phyloP scores from a whole-genome alignment of 805 yeast genomes.

The Priceomyces haplophilus region DNA sequence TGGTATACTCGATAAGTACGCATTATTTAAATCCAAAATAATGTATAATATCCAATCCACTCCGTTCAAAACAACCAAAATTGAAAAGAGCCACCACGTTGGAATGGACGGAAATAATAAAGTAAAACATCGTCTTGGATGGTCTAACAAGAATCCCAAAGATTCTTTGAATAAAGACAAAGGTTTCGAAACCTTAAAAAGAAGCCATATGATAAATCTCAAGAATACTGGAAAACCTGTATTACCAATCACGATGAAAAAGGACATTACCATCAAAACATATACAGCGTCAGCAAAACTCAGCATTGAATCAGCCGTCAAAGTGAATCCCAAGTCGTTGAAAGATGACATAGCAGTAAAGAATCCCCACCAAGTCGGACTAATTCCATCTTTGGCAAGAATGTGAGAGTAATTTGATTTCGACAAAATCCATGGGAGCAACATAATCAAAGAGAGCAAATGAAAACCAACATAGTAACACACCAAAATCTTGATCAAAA shows the following conservation, averaged over 20 bases:
- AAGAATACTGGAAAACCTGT: conserved; percentile 89
- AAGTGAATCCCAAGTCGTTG: conserved; percentile 80
- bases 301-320: conserved; percentile 77
- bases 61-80: conserved; percentile 67
- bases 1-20: conserved; percentile 51
- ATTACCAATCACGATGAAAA: conserved; percentile 86
- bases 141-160: conserved; percentile 81
- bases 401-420: conserved; percentile 40
- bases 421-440: conserved; percentile 60
- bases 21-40: conserved; percentile 64
- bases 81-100: conserved; percentile 89
- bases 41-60: conserved; percentile 80
- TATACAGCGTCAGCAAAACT: conserved; percentile 64
- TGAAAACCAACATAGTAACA: conserved; percentile 77
- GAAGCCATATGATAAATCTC: conserved; percentile 77
- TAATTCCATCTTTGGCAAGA: conserved; percentile 55
- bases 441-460: conserved; percentile 47
- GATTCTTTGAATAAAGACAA: conserved; percentile 68
- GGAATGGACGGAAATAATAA: conserved; percentile 87
- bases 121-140: conserved; percentile 96
- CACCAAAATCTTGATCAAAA: conserved; percentile 63
- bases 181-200: conserved; percentile 65
- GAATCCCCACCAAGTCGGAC: conserved; percentile 91
- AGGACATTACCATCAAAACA: conserved; percentile 57
- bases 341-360: conserved; percentile 79